Conservation (phyloP, 805 yeast genomes). For the Yarrowia bubula region DNA sequence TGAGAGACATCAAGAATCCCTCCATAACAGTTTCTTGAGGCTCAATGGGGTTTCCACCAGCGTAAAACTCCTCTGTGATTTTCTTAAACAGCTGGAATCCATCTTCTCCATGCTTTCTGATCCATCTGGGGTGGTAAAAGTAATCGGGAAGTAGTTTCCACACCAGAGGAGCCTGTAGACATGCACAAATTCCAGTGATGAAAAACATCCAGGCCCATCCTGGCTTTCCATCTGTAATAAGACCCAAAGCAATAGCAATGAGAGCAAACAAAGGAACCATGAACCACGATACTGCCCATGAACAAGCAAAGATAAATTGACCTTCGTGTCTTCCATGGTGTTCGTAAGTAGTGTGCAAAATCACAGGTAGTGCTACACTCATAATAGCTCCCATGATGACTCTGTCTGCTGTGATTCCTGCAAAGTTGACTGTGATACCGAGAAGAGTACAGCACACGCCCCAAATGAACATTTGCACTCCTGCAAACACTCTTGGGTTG, state of each 20-base stretch:
- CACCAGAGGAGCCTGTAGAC: conserved; percentile 6
- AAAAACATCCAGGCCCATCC: conserved; percentile 17
- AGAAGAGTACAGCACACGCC: background rate
- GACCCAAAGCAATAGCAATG: conserved; percentile 6
- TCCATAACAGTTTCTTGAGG: background rate
- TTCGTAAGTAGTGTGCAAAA: background rate
- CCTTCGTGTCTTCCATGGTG: background rate
- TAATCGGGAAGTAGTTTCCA: conserved; percentile 10
- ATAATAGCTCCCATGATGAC: background rate
- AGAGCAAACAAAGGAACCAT: conserved; percentile 8
- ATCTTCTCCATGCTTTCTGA: background rate
- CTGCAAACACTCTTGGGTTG: conserved; percentile 2
- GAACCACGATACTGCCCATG: conserved; percentile 3
- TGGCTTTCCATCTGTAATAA: background rate
- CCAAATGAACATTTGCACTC: conserved; percentile 6
- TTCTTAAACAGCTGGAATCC: background rate
- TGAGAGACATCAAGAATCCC: background rate
- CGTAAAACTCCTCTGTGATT: background rate
- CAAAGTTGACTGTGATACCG: background rate
- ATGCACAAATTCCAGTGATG: conserved; percentile 1
- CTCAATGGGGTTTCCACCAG: background rate
- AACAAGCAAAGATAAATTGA: conserved; percentile 2
- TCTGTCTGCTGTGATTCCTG: background rate
- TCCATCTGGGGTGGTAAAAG: conserved; percentile 20
- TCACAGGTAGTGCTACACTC: background rate